phyloP scores from a whole-genome alignment of 1,284 basidiomycete species.

The Ceratobasidium sp. region DNA sequence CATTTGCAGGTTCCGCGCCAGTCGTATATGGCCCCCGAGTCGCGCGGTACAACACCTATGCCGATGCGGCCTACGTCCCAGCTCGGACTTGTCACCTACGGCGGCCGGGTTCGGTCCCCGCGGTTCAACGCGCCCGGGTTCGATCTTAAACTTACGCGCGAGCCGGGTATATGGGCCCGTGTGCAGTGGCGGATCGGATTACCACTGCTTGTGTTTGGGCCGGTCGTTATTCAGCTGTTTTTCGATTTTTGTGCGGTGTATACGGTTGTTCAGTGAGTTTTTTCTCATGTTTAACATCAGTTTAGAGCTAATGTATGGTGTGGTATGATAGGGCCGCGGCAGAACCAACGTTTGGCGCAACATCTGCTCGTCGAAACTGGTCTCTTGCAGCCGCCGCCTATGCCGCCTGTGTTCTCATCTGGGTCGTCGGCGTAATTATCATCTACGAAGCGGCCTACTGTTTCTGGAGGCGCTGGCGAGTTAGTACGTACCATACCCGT shows the following conservation, averaged over 20 bases:
- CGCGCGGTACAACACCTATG: slow-evolving; percentile 37
- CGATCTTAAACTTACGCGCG: slow-evolving; percentile 73
- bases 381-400: slow-evolving; percentile 81
- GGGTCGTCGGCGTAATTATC: slow-evolving; percentile 80
- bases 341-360: slow-evolving; percentile 72
- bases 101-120: slow-evolving; percentile 56
- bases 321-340: slow-evolving; percentile 76
- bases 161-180: slow-evolving; percentile 68
- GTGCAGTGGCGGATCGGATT: slow-evolving; percentile 77
- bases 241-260: slow-evolving; percentile 86
- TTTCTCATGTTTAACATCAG: slow-evolving; percentile 26
- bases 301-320: slow-evolving; percentile 53
- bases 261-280: slow-evolving; percentile 78
- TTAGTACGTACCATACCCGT: slow-evolving; percentile 70
- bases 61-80: slow-evolving; percentile 34
- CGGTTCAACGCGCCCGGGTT: slow-evolving; percentile 73
- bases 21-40: slow-evolving; percentile 31
- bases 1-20: slow-evolving; percentile 22
- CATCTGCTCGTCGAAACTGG: slow-evolving; percentile 80
- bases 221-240: slow-evolving; percentile 79
- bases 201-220: slow-evolving; percentile 65
- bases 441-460: slow-evolving; percentile 84
- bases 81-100: slow-evolving; percentile 32
- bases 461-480: slow-evolving; percentile 83
- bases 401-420: slow-evolving; percentile 79